These are phyloP conservation scores for Pterulicium gracile DNA, from an alignment of 1,284 basidiomycete species.

Conservation along the genomic window DNA sequence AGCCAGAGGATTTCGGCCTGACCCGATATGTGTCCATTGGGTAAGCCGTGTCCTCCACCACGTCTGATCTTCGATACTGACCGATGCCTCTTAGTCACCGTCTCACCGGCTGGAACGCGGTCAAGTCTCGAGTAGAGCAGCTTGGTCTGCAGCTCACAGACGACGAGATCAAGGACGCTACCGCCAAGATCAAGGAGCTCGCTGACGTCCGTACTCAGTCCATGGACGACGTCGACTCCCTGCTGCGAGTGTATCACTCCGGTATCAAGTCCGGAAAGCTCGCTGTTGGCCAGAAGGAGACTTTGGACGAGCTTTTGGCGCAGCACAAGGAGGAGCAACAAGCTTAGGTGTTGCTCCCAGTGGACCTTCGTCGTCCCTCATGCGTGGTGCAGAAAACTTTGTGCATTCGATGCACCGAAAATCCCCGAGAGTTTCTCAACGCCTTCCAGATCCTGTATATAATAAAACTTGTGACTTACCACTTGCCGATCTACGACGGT, in stretches of 20 bases:
- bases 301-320: slow-evolving; percentile 72
- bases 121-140: slow-evolving; percentile 99
- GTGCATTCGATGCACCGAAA: too few relatives aligned
- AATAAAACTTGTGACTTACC: too few relatives aligned
- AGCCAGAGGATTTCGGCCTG: slow-evolving; percentile 97
- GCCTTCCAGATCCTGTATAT: too few relatives aligned
- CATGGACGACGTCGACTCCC: slow-evolving; percentile 98
- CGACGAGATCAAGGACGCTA: slow-evolving; percentile 94
- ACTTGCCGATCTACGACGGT: too few relatives aligned
- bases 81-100: slow-evolving; percentile 52
- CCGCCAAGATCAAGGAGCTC: slow-evolving; percentile 98
- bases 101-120: slow-evolving; percentile 96
- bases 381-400: too few relatives aligned
- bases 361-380: too few relatives aligned
- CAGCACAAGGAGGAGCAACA: slow-evolving; percentile 34
- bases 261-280: slow-evolving; percentile 83
- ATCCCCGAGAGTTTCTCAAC: too few relatives aligned
- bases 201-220: slow-evolving; percentile 97
- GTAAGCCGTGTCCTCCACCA: slow-evolving; percentile 23
- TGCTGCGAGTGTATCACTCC: slow-evolving; percentile 91
- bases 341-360: too few relatives aligned
- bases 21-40: slow-evolving; percentile 98
- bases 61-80: not conserved
- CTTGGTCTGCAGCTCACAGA: slow-evolving; percentile 82
- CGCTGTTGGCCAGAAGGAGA: slow-evolving; percentile 79